A percentile compares a stretch with the other conserved stretches of the same genome.
These are phyloP conservation scores for Graphium sp. DNA, from an alignment of 2,329 filamentous ascomycete genomes.

Conservation along the genomic window DNA sequence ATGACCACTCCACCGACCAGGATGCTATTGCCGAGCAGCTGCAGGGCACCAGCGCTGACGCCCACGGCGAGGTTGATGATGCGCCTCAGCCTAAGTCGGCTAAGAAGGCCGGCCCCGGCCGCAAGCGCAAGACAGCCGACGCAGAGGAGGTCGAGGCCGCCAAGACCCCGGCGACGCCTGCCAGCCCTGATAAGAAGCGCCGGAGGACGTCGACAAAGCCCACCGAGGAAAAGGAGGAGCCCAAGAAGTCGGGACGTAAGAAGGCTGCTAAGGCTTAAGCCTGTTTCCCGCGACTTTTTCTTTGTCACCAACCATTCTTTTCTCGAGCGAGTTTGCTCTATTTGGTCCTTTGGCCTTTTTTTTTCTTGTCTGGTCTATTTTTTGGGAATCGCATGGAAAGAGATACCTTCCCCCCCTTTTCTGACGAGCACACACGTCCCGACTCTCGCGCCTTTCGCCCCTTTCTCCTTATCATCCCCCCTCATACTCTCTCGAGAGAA, in stretches of 20 bases:
- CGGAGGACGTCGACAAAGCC: slow-evolving; percentile 39
- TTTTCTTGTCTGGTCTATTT: slow-evolving; percentile 2
- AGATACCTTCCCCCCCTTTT: no score
- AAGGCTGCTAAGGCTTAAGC: slow-evolving; percentile 26
- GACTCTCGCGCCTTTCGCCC: no score
- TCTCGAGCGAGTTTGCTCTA: background rate
- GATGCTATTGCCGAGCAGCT: slow-evolving; percentile 44
- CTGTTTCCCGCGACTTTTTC: background rate
- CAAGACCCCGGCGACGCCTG: slow-evolving; percentile 22
- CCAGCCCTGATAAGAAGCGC: slow-evolving; percentile 47
- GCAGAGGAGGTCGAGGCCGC: slow-evolving; percentile 16
- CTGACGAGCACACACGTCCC: no score
- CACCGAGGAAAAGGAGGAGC: slow-evolving; percentile 35
- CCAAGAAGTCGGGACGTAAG: slow-evolving; percentile 43
- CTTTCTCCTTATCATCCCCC: no score
- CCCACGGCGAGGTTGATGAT: slow-evolving; percentile 24
- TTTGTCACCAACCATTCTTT: background rate
- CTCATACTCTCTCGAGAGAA: no score
- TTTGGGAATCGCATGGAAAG: background rate
- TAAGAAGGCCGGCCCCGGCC: slow-evolving; percentile 31
- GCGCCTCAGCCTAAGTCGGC: slow-evolving; percentile 35
- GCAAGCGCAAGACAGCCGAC: slow-evolving; percentile 37
- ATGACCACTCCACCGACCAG: slow-evolving; percentile 32
- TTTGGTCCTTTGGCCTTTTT: slow-evolving; percentile 1
- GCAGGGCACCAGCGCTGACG: slow-evolving; percentile 19